Conservation (phyloP, 257 asterid genomes). For the Echites panduratus region DNA sequence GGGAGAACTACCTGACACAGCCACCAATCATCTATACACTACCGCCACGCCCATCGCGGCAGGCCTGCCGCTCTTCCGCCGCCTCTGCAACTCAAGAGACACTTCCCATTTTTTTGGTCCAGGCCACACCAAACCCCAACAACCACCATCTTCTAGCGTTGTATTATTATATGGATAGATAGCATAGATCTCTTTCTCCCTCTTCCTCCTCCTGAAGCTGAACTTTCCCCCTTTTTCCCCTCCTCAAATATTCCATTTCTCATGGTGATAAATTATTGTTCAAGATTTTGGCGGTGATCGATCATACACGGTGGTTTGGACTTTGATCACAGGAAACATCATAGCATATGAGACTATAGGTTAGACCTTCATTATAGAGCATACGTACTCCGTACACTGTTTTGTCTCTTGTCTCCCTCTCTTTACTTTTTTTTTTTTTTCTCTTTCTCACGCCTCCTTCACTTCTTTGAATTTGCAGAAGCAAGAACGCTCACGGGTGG, state of each 20-base stretch:
- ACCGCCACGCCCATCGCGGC: slow-evolving; percentile 11
- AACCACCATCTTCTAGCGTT: neutral
- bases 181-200: neutral
- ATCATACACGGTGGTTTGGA: neutral
- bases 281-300: neutral
- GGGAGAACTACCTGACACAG: neutral
- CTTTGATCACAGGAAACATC: neutral
- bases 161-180: too few relatives aligned
- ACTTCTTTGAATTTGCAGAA: neutral
- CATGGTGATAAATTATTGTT: neutral
- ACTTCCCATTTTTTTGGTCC: neutral
- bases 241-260: neutral
- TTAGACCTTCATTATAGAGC: neutral
- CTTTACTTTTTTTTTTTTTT: too few relatives aligned
- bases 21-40: neutral
- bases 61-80: slow-evolving; percentile 4
- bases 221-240: too few relatives aligned
- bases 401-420: neutral
- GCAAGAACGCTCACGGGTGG: neutral
- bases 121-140: neutral
- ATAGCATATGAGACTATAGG: neutral
- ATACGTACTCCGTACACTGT: neutral
- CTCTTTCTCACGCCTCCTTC: neutral
- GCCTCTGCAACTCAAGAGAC: neutral
- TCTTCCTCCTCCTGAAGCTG: too few relatives aligned